Evolutionary conservation across 1,284 basidiomycete species (phyloP), one percentile per base, ranked within the genome.

Genomic region (Ceratobasidium sp.): DNA sequence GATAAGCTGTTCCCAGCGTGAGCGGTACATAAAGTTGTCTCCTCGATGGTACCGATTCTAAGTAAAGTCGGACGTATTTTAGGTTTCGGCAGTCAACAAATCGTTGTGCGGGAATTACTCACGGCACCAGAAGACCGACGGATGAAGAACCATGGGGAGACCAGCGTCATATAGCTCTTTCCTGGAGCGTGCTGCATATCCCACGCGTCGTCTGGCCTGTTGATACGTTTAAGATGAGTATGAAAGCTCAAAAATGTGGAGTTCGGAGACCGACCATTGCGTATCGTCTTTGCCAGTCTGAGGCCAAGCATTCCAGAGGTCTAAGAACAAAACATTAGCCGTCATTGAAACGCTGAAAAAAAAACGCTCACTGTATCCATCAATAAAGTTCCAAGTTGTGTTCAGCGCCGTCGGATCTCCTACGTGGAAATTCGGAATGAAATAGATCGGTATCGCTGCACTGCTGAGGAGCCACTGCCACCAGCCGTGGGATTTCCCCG

Each of bases 111-210:
- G 35, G 35, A 38, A 38, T 11, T 38, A 47, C 50, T 46, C 35
- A 71, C 69, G 30, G 28, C 44, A 1, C 77, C 75, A n/a, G 77
- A 75, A 47, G 79, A 78, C 76, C 81, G 82, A 76, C 83, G 81
- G 50, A 82, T 83, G 72, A 79, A 83, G 78, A 83, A 83, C 58
- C 80, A 75, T 0, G 82, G 83, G 4, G 79, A 80, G n/a, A 82
- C 78, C 8, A 82, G 78, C 0, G 81, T 81, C 81, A 83, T 82
- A 74, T 81, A 82, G 5, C 81, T 79, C 73, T 81, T 82, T 16
- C 70, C 57, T 30, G 14, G 23, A 9, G 50, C 16, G 80, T 82
- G 80, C 79, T 82, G 82, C 21, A 77, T 78, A 66, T 79, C 80
- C 72, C 61, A 55, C 38, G 57, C 54, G 57, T 73, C 73, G 16